A percentile compares a stretch with the other conserved stretches of the same genome.
Evolutionary conservation across 768 basidiomycete species (phyloP).

Genomic region (Agaricus bisporus): DNA sequence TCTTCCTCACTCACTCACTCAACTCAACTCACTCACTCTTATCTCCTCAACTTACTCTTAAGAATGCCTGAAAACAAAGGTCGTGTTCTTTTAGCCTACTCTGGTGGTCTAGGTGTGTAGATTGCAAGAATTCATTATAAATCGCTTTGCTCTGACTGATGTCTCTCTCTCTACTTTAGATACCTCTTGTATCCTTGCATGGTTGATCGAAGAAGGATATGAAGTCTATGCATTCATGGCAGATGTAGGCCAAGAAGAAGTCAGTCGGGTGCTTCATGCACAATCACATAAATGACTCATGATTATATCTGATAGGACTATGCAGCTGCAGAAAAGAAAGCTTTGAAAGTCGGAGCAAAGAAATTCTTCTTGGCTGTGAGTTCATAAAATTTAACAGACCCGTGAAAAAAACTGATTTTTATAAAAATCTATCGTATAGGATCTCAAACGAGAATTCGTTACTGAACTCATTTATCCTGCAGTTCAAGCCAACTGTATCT

Average conservation of each 20-base stretch:
- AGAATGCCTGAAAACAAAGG: constrained; percentile 54
- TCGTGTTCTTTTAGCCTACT: constrained; percentile 95
- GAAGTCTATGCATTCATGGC: constrained; percentile 98
- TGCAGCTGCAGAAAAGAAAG: constrained; percentile 85
- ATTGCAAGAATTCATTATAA: too few relatives aligned
- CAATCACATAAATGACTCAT: background rate
- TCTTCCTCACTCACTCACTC: too few relatives aligned
- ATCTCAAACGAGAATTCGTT: constrained; percentile 91
- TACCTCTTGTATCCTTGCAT: constrained; percentile 98
- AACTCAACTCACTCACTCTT: too few relatives aligned
- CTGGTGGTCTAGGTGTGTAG: constrained; percentile 96
- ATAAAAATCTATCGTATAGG: constrained; percentile 56
- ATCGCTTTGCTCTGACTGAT: too few relatives aligned
- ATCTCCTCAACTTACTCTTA: constrained; percentile 2
- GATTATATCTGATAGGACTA: constrained; percentile 61
- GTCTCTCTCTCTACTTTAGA: constrained; percentile 44
- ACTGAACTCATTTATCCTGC: constrained; percentile 97
- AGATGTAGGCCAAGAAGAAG: constrained; percentile 91
- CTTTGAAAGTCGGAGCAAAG: constrained; percentile 86
- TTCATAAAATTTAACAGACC: too few relatives aligned
- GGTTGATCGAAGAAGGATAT: constrained; percentile 98
- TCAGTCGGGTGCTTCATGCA: constrained; percentile 17
- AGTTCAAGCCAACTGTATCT: constrained; percentile 97
- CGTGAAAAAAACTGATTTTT: too few relatives aligned
- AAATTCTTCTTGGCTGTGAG: constrained; percentile 88